A percentile compares a stretch with the other conserved stretches of the same genome.
These are phyloP conservation scores for Coprinopsis marcescibilis DNA, from an alignment of 768 basidiomycete species.

Conservation along the genomic window DNA sequence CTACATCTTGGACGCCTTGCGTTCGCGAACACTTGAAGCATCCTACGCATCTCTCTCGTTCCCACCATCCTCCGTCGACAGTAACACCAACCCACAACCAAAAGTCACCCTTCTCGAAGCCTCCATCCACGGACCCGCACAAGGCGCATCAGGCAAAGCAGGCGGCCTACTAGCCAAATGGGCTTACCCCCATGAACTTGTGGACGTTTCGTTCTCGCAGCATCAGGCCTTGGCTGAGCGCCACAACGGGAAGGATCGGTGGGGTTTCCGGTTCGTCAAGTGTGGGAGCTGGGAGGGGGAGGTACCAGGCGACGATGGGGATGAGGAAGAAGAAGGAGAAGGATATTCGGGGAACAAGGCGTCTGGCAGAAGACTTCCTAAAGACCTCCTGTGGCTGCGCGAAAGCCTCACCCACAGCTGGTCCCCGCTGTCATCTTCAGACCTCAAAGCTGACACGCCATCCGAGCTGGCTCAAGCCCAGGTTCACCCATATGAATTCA, in stretches of 20 bases:
- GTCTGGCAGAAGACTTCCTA: slow-evolving; percentile 33
- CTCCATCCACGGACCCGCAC: slow-evolving; percentile 58
- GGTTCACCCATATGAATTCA: slow-evolving; percentile 73
- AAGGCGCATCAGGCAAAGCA: slow-evolving; percentile 80
- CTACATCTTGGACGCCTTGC: slow-evolving; percentile 64
- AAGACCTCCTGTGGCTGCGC: slow-evolving; percentile 49
- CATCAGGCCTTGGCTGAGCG: slow-evolving; percentile 68
- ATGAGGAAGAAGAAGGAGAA: slow-evolving; percentile 43
- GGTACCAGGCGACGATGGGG: slow-evolving; percentile 17
- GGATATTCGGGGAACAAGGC: slow-evolving; percentile 28
- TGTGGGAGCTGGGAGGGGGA: slow-evolving; percentile 69
- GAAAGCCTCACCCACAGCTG: slow-evolving; percentile 58
- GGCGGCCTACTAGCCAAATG: slow-evolving; percentile 82
- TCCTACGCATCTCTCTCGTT: too few relatives aligned
- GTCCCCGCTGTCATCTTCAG: slow-evolving; percentile 59
- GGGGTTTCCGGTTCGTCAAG: slow-evolving; percentile 79
- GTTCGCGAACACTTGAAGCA: too few relatives aligned
- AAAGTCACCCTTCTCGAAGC: slow-evolving; percentile 68
- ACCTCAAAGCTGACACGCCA: too few relatives aligned
- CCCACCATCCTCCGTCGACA: too few relatives aligned
- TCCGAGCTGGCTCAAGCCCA: slow-evolving; percentile 55
- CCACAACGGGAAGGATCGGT: slow-evolving; percentile 63
- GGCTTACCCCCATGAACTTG: slow-evolving; percentile 73
- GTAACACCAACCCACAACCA: slow-evolving; percentile 31
- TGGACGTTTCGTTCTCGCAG: slow-evolving; percentile 65